phyloP scores from a whole-genome alignment of 192 early-diverging fungal genomes.

The Umbelopsis vinacea region DNA sequence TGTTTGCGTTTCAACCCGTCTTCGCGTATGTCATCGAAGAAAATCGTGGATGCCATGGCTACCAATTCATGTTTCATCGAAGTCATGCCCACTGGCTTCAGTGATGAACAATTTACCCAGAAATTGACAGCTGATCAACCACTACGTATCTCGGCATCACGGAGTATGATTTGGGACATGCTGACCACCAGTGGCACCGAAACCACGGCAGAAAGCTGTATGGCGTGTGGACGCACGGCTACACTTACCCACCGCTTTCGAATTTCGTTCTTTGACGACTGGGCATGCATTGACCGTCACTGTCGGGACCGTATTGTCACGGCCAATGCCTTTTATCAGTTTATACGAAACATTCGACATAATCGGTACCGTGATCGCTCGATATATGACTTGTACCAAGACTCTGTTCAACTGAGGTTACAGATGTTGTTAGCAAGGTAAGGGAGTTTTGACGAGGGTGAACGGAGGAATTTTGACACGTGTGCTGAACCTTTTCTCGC shows the following conservation, averaged over 20 bases:
- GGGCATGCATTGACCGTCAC: conserved; percentile 77
- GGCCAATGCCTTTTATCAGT: conserved; percentile 90
- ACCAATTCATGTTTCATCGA: conserved; percentile 88
- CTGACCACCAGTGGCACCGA: conserved; percentile 42
- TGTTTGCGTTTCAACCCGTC: conserved; percentile 93
- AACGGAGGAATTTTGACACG: not conserved
- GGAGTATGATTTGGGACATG: conserved; percentile 58
- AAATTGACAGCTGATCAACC: conserved; percentile 49
- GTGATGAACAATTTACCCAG: conserved; percentile 46
- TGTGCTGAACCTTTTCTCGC: not conserved
- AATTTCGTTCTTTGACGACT: conserved; percentile 70
- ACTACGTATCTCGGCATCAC: conserved; percentile 55
- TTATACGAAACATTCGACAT: conserved; percentile 82
- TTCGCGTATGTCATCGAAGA: conserved; percentile 82
- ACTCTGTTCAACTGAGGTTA: conserved; percentile 78
- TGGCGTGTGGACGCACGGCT: conserved; percentile 56
- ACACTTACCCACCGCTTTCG: conserved; percentile 64
- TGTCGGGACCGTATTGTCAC: conserved; percentile 91
- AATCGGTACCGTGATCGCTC: conserved; percentile 77
- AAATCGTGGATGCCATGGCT: conserved; percentile 85
- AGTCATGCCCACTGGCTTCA: conserved; percentile 62
- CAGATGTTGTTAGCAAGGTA: conserved; percentile 74
- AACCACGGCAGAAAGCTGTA: conserved; percentile 48
- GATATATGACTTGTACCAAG: conserved; percentile 82
- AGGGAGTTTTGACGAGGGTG: not conserved